Conservation (phyloP, 1,284 basidiomycete species). For the Pseudozyma sp. region DNA sequence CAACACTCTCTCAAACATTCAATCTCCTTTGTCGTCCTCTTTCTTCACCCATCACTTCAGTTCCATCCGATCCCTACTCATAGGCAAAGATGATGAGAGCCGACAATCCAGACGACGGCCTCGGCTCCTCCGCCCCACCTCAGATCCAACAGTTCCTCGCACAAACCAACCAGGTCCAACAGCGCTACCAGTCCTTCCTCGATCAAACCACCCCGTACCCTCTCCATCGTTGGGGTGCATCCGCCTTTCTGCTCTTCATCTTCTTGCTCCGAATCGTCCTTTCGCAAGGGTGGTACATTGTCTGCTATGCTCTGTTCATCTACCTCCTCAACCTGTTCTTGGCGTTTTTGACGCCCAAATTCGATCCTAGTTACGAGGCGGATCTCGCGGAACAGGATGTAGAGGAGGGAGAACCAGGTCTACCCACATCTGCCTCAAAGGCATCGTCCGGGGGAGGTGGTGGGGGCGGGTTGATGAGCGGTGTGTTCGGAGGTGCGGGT, state of each 20-base stretch:
- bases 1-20: too few relatives aligned
- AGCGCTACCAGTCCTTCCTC: conserved; percentile 77
- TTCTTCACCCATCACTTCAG: too few relatives aligned
- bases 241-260: conserved; percentile 78
- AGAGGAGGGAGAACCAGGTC: conserved; percentile 83
- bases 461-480: conserved; percentile 62
- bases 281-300: conserved; percentile 93
- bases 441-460: conserved; percentile 3
- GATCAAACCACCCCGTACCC: conserved; percentile 92
- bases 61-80: background rate
- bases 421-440: conserved; percentile 60
- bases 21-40: too few relatives aligned
- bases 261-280: conserved; percentile 90
- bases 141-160: conserved; percentile 57
- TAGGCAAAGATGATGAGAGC: conserved; percentile 57
- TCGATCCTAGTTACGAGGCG: conserved; percentile 93
- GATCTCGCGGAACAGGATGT: conserved; percentile 94
- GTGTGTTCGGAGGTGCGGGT: conserved; percentile 71
- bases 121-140: conserved; percentile 36
- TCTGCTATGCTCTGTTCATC: conserved; percentile 68
- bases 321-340: conserved; percentile 75
- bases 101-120: conserved; percentile 48
- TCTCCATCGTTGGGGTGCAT: conserved; percentile 87
- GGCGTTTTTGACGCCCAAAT: conserved; percentile 90
- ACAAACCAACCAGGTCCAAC: conserved; percentile 51